These are phyloP conservation scores for Strobilomyces confusus DNA, from an alignment of 768 basidiomycete species.

Conservation along the genomic window DNA sequence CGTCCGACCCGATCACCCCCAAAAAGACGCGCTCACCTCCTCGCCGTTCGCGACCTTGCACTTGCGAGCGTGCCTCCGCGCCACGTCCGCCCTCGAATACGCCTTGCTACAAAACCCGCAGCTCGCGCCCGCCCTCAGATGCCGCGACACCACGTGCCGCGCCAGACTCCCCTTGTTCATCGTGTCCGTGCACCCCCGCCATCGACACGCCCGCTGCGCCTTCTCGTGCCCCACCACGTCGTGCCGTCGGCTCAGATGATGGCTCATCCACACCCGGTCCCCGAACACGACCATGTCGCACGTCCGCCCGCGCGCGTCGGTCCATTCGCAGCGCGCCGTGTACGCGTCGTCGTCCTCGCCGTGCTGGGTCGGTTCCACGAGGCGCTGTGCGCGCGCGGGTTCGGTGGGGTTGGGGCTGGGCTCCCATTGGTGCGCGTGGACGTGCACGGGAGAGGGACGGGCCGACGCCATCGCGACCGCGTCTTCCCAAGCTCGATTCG, in stretches of 20 bases:
- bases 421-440: neutral
- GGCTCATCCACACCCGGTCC: conserved; percentile 22
- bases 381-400: neutral
- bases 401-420: neutral
- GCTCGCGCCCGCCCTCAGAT: conserved; percentile 16
- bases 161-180: conserved; percentile 27
- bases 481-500: conserved; percentile 10
- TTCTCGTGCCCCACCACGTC: conserved; percentile 19
- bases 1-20: neutral
- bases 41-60: conserved; percentile 23
- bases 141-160: conserved; percentile 23
- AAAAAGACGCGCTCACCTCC: too few species aligned
- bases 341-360: conserved; percentile 2
- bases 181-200: conserved; percentile 20
- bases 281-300: conserved; percentile 20
- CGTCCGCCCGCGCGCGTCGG: conserved; percentile 11
- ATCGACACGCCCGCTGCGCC: conserved; percentile 13
- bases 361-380: neutral
- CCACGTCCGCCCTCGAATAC: conserved; percentile 26
- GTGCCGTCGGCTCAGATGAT: conserved; percentile 21
- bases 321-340: conserved; percentile 20
- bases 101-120: conserved; percentile 24
- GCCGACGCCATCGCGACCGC: too few species aligned
- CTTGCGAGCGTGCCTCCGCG: conserved; percentile 24
- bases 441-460: too few species aligned